These are phyloP conservation scores for Solanum commersonii DNA, from an alignment of 257 asterid genomes.

Conservation along the genomic window DNA sequence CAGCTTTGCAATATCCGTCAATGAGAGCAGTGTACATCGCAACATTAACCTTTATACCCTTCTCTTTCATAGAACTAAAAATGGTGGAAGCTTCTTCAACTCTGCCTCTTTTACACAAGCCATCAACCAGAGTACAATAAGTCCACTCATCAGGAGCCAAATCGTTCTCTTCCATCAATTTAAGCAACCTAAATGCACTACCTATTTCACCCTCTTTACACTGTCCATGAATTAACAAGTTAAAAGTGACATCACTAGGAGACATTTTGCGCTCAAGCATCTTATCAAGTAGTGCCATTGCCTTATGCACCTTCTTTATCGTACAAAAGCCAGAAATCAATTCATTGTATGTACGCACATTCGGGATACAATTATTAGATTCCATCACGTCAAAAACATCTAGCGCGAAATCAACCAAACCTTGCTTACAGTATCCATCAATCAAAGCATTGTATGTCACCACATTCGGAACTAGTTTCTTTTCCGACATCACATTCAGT, in stretches of 20 bases:
- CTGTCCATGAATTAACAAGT: constrained; percentile 53
- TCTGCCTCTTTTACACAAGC: constrained; percentile 46
- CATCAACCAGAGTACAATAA: constrained; percentile 46
- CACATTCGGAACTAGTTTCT: constrained; percentile 34
- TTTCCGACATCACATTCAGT: constrained; percentile 33
- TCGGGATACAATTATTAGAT: constrained; percentile 33
- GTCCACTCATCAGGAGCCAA: constrained; percentile 52
- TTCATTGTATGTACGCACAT: constrained; percentile 63
- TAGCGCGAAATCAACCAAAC: constrained; percentile 39
- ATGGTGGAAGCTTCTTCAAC: constrained; percentile 35
- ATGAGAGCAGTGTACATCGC: constrained; percentile 48
- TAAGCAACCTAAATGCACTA: constrained; percentile 53
- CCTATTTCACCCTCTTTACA: constrained; percentile 49
- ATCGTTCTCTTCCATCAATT: constrained; percentile 45
- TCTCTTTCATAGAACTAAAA: constrained; percentile 39
- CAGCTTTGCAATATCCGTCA: constrained; percentile 45
- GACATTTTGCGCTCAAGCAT: constrained; percentile 39
- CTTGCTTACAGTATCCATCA: constrained; percentile 55
- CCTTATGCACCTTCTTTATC: constrained; percentile 45
- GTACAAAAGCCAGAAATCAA: constrained; percentile 55
- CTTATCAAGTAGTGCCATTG: constrained; percentile 49
- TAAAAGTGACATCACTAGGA: constrained; percentile 46
- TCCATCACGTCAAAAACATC: constrained; percentile 43
- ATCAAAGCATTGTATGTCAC: constrained; percentile 60
- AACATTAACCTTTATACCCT: constrained; percentile 34